Conservation (phyloP, 139 green algal genomes). For the Coccomyxa sp. region DNA sequence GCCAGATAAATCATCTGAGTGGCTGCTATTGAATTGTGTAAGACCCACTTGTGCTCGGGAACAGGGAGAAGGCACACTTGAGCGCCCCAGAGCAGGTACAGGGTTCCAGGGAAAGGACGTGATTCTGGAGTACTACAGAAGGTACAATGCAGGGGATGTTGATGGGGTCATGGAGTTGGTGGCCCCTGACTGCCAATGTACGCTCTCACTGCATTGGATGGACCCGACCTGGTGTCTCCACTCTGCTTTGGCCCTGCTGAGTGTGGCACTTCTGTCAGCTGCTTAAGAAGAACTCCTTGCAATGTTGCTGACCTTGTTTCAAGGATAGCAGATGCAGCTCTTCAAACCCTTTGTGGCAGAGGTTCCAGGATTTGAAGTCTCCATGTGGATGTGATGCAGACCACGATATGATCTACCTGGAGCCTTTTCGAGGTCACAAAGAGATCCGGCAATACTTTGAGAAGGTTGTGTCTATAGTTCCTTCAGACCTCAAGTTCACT, state of each 20-base stretch:
- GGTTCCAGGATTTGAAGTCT: neutral
- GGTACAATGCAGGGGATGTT: conserved; percentile 68
- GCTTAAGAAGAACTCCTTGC: neutral
- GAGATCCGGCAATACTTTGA: conserved; percentile 55
- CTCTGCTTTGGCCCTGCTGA: neutral
- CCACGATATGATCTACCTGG: conserved; percentile 54
- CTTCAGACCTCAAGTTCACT: conserved; percentile 66
- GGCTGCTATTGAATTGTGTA: too few relatives aligned
- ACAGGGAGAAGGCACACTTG: too few relatives aligned
- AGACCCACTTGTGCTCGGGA: too few relatives aligned
- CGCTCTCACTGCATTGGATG: neutral
- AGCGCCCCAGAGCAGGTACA: neutral
- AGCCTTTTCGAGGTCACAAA: conserved; percentile 56
- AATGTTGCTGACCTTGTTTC: neutral
- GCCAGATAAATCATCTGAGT: too few relatives aligned
- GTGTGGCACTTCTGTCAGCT: neutral
- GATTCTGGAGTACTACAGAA: conserved; percentile 14
- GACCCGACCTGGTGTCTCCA: too few relatives aligned
- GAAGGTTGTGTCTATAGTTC: conserved; percentile 45
- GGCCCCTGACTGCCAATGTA: conserved; percentile 41
- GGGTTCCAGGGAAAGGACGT: neutral
- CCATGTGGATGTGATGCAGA: conserved; percentile 15
- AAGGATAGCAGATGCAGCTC: neutral
- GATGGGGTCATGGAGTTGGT: conserved; percentile 53
- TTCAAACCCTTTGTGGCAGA: too few relatives aligned